Evolutionary conservation across 371 early-diverging fungal species (phyloP).

Genomic region (Mortierella sp.): DNA sequence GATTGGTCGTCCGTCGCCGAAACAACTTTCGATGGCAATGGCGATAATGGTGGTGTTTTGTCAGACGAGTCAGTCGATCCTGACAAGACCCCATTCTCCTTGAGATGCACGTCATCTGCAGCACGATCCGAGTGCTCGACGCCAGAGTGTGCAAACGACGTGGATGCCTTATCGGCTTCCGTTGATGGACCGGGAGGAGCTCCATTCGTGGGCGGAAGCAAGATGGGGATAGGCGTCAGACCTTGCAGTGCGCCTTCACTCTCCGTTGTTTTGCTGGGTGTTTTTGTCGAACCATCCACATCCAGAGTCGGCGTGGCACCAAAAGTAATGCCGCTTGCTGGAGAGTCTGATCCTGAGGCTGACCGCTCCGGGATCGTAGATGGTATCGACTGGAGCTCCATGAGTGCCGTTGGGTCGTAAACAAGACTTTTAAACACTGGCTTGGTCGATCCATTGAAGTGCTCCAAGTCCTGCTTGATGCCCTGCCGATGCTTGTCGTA

Average conservation of each 20-base stretch:
- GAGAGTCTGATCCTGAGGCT: not conserved
- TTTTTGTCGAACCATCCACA: not conserved
- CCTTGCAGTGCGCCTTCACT: not conserved
- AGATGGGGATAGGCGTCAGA: conserved; percentile 39
- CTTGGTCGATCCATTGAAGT: conserved; percentile 21
- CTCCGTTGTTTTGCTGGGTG: not conserved
- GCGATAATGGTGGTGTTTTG: not conserved
- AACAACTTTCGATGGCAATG: not conserved
- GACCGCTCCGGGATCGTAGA: conserved; percentile 29
- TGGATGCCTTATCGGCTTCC: not conserved
- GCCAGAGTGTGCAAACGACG: not conserved
- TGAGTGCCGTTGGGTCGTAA: conserved; percentile 38
- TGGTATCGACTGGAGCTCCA: conserved; percentile 50
- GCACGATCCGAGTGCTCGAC: not conserved
- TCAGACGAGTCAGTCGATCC: not conserved
- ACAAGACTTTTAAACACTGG: conserved; percentile 43
- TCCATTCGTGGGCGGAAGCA: conserved; percentile 19
- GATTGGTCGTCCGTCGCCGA: not conserved
- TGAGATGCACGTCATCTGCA: not conserved
- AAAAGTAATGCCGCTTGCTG: not conserved
- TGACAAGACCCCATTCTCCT: not conserved
- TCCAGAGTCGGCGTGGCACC: not conserved
- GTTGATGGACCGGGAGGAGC: too few species aligned
- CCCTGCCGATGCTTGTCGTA: conserved; percentile 24
- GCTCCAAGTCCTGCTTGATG: conserved; percentile 34